A percentile compares a stretch with the other conserved stretches of the same genome.
These are phyloP conservation scores for Rosa rugosa DNA, from an alignment of 306 rosid genomes.

Conservation along the genomic window DNA sequence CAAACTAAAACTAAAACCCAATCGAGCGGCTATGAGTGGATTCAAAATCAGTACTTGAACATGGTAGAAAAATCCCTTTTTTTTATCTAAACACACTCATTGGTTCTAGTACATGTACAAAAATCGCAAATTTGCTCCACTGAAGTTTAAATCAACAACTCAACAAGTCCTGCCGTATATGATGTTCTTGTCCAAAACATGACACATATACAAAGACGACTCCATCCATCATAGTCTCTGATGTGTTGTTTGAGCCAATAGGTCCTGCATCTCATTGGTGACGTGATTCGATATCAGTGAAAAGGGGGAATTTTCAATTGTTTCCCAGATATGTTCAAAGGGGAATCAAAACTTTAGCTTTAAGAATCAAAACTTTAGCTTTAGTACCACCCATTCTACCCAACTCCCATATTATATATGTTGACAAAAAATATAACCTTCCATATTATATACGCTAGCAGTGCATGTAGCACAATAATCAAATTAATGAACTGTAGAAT, in stretches of 20 bases:
- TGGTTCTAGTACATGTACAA: background rate
- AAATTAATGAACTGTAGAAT: background rate
- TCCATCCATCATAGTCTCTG: background rate
- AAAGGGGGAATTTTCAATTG: background rate
- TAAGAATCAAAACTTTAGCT: background rate
- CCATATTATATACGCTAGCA: background rate
- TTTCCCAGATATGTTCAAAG: background rate
- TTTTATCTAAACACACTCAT: no score
- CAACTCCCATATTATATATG: no score
- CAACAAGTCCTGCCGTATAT: background rate
- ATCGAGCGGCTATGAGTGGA: no score
- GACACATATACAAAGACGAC: background rate
- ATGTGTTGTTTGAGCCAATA: background rate
- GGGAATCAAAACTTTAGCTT: background rate
- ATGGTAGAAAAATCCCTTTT: no score
- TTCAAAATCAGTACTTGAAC: no score
- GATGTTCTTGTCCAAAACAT: background rate
- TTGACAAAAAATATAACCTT: no score
- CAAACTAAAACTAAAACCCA: no score
- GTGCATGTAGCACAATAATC: background rate
- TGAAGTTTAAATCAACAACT: background rate
- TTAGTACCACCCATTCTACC: background rate
- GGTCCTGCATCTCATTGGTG: background rate
- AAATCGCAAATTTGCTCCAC: background rate
- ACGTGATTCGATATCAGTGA: background rate